Conservation (phyloP, 345 rosid species). For the Streptanthus diversifolius region DNA sequence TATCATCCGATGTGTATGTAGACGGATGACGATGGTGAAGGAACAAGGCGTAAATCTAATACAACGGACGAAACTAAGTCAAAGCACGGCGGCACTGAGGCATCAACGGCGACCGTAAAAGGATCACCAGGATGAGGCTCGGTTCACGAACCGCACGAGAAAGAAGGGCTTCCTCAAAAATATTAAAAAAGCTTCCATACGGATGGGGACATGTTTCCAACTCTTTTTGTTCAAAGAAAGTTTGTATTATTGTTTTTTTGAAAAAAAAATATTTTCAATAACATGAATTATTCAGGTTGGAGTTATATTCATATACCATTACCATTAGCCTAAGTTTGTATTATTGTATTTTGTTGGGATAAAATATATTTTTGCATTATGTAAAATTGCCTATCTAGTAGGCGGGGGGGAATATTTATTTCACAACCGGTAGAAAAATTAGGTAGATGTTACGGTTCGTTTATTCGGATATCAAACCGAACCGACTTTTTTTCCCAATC, state of each 20-base stretch:
- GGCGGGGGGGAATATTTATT: neutral
- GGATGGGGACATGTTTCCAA: no score
- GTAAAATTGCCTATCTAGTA: neutral
- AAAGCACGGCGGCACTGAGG: constrained; percentile 31
- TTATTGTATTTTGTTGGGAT: neutral
- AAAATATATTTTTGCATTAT: neutral
- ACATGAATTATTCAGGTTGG: neutral
- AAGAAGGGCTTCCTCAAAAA: constrained; percentile 48
- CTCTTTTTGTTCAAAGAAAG: neutral
- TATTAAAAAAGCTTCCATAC: constrained; percentile 37
- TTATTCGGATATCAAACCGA: neutral
- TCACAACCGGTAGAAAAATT: neutral
- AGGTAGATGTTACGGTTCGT: neutral
- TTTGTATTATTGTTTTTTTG: neutral
- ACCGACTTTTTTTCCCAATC: neutral
- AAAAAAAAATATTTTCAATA: neutral
- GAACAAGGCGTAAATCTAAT: constrained; percentile 50
- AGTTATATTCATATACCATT: neutral
- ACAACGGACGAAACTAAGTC: constrained; percentile 49
- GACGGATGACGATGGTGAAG: constrained; percentile 53
- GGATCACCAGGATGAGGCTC: neutral
- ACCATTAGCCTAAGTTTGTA: neutral
- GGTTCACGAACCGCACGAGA: constrained; percentile 35
- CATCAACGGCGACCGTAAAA: constrained; percentile 14
- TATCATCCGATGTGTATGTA: neutral